phyloP scores from a whole-genome alignment of 805 yeast species.

The Tetrapisispora iriomotensis region DNA sequence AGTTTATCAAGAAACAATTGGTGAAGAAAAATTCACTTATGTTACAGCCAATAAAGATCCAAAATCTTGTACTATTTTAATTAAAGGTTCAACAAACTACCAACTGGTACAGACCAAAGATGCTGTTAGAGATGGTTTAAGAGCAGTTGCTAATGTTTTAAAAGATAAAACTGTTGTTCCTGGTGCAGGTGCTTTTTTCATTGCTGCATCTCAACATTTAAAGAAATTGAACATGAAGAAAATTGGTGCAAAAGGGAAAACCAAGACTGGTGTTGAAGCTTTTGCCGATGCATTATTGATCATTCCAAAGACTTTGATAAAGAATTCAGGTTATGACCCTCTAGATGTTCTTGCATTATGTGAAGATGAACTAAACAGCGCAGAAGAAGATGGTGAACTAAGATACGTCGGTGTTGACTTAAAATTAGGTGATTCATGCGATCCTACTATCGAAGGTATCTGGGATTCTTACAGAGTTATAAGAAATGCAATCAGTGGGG shows the following conservation, averaged over 20 bases:
- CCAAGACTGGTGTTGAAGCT: conserved; percentile 84
- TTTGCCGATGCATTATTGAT: conserved; percentile 86
- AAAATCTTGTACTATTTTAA: conserved; percentile 80
- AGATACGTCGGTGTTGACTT: conserved; percentile 85
- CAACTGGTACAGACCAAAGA: conserved; percentile 87
- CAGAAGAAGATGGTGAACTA: conserved; percentile 57
- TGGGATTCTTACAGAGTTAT: conserved; percentile 95
- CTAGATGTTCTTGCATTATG: conserved; percentile 81
- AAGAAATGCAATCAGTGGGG: conserved; percentile 84
- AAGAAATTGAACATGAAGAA: conserved; percentile 39
- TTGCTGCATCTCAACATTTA: conserved; percentile 68
- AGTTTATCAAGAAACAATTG: conserved; percentile 86
- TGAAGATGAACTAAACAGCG: conserved; percentile 49
- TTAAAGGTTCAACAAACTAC: conserved; percentile 88
- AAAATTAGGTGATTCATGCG: conserved; percentile 88
- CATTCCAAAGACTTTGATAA: conserved; percentile 84
- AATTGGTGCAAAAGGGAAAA: conserved; percentile 66
- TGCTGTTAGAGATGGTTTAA: conserved; percentile 93
- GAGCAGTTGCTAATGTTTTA: conserved; percentile 87
- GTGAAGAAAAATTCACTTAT: conserved; percentile 96
- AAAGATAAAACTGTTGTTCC: conserved; percentile 82
- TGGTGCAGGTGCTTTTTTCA: conserved; percentile 94
- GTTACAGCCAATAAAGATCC: conserved; percentile 87
- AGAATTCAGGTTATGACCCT: conserved; percentile 89
- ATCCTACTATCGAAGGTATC: conserved; percentile 86